Base-by-base conservation (phyloP, 805 yeast species). In the Yarrowia sp. region DNA sequence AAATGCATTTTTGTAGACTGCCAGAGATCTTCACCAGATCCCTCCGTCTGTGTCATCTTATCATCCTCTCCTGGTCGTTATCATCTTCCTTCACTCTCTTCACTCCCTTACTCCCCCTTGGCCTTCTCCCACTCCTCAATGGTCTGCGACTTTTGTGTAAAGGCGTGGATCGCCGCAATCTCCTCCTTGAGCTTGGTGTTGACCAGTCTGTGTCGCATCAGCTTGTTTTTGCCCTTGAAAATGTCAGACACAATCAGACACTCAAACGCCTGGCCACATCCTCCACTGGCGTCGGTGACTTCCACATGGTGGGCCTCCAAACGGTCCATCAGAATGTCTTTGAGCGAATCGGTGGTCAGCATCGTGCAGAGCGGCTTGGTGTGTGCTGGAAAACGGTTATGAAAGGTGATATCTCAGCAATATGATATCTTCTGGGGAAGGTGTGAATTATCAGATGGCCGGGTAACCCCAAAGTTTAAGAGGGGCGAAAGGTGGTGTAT, bases 261-360 rank as follows among this genome's bases (percentile, higher is more conserved):
- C 46, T 96, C 97, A 78, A 93, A 94, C 2, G 98, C 97, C 78
- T 94, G 97, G 5, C 99, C 99, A 79, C 99, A 95, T 1, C 99
- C 99, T 15, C 97, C 97, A 53, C 56, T 48, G 67, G 56, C 67
- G 11, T 63, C 67, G 22, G 32, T 63, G 15, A 63, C 67, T 46
- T 63, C 67, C 48, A 63, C 67, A 38, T 63, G 56, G 19, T 48
- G 55, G n/a, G 67, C 67, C 38, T 63, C 67, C 12, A 63, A 35
- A 19, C 67, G 55, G 38, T 63, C 56, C 41, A 26, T 5, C 9
- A 59, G 14, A n/a, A 59, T 59, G 8, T 59, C 65, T 35, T 59
- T 59, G 50, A 59, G 65, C 26, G 65, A 59, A 16, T 59, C 65
- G 41, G 52, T 19, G 5, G 65, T 59, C 19, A 59, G 65, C 65